phyloP scores from a whole-genome alignment of 176 grass and related monocot species.

The Alopecurus myosuroides region DNA sequence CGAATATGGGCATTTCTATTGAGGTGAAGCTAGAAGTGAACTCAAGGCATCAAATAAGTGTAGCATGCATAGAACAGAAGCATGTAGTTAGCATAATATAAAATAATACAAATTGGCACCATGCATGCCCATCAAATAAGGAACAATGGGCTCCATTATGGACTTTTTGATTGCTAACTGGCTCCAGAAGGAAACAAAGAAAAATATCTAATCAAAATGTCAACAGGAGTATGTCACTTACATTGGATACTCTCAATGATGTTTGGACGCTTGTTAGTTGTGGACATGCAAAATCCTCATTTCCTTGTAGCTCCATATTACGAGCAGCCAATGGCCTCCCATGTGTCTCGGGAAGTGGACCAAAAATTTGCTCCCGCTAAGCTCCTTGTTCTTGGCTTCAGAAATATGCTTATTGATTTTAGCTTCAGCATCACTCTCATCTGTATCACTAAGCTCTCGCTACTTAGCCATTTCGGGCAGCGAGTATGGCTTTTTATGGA shows the following conservation, averaged over 20 bases:
- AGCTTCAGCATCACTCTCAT: conserved; percentile 48
- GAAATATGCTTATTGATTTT: conserved; percentile 75
- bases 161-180: neutral
- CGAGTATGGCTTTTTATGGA: conserved; percentile 77
- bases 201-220: neutral
- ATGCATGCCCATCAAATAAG: neutral
- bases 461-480: no score
- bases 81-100: neutral
- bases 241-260: conserved; percentile 83
- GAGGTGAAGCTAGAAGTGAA: neutral
- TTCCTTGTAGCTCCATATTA: conserved; percentile 72
- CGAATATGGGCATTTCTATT: neutral
- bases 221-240: conserved; percentile 35
- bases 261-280: conserved; percentile 60
- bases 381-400: conserved; percentile 91
- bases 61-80: neutral
- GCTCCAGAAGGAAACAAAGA: neutral
- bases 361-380: conserved; percentile 76
- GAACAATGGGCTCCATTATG: neutral
- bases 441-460: conserved; percentile 72
- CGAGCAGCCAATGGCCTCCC: conserved; percentile 56
- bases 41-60: neutral
- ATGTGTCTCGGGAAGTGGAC: conserved; percentile 61
- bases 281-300: conserved; percentile 62
- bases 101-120: neutral